These are phyloP conservation scores for Arxiozyma heterogenica DNA, from an alignment of 1,139 yeast species.

Conservation along the genomic window DNA sequence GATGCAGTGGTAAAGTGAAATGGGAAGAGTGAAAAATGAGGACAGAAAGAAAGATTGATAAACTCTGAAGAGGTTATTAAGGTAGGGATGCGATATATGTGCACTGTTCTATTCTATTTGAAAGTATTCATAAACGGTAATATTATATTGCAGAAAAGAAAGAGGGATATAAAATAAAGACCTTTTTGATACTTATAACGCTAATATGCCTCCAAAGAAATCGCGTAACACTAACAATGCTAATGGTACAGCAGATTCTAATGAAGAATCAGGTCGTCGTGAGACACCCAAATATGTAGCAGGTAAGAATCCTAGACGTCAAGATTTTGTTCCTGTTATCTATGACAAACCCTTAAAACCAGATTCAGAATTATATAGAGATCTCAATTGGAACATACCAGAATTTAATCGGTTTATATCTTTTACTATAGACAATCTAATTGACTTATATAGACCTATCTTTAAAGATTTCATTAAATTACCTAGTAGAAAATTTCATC, in stretches of 20 bases:
- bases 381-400: constrained; percentile 27
- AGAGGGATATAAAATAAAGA: no score
- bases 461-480: constrained; percentile 53
- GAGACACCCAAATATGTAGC: constrained; percentile 20
- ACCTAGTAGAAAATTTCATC: constrained; percentile 68
- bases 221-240: constrained; percentile 17
- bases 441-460: constrained; percentile 31
- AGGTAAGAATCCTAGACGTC: constrained; percentile 28
- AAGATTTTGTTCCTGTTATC: constrained; percentile 17
- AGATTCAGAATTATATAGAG: constrained; percentile 24
- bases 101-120: no score
- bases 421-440: constrained; percentile 27
- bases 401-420: constrained; percentile 28
- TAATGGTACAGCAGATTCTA: constrained; percentile 11
- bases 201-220: constrained; percentile 7
- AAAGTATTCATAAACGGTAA: no score
- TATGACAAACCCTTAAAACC: constrained; percentile 26
- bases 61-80: no score
- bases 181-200: neutral
- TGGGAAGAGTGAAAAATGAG: no score
- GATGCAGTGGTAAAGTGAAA: neutral
- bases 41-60: no score
- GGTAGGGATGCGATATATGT: no score
- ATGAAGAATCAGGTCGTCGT: constrained; percentile 12
- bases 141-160: neutral